Conservation (phyloP, 129 eudicot species). For the Escallonia rubra region DNA sequence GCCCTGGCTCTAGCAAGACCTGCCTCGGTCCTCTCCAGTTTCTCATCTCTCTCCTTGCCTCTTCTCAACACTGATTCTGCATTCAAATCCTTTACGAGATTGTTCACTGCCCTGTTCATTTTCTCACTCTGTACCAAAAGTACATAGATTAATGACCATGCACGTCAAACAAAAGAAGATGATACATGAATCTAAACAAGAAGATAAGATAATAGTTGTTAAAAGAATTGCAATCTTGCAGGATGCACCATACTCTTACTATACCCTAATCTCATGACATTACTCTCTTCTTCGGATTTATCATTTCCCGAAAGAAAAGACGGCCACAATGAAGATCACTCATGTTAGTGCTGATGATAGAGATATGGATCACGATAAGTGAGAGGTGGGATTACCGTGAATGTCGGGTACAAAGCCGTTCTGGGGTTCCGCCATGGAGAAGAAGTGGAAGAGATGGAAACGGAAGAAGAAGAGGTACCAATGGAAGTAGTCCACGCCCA, state of each 20-base stretch:
- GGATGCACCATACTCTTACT: background rate
- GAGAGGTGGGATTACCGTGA: conserved; percentile 28
- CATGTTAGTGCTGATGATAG: background rate
- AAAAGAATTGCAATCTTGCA: background rate
- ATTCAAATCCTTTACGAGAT: conserved; percentile 38
- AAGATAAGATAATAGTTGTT: background rate
- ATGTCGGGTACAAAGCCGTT: conserved; percentile 49
- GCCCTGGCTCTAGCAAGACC: conserved; percentile 68
- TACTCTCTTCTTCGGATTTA: too few species aligned
- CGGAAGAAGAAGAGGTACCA: conserved; percentile 7
- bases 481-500: conserved; percentile 24
- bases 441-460: background rate
- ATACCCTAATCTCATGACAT: too few species aligned
- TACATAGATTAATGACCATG: conserved; percentile 6
- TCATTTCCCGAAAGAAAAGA: too few species aligned
- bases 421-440: conserved; percentile 25
- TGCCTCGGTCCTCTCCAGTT: conserved; percentile 43
- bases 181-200: background rate
- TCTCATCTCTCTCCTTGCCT: conserved; percentile 43
- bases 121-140: conserved; percentile 46
- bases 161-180: background rate
- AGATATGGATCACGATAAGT: background rate
- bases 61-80: conserved; percentile 31
- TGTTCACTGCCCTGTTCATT: conserved; percentile 51
- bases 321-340: background rate